Evolutionary conservation across 2,329 filamentous ascomycete species (phyloP), one percentile per base, ranked within the genome.

Genomic region (Penicillium frequentans): DNA sequence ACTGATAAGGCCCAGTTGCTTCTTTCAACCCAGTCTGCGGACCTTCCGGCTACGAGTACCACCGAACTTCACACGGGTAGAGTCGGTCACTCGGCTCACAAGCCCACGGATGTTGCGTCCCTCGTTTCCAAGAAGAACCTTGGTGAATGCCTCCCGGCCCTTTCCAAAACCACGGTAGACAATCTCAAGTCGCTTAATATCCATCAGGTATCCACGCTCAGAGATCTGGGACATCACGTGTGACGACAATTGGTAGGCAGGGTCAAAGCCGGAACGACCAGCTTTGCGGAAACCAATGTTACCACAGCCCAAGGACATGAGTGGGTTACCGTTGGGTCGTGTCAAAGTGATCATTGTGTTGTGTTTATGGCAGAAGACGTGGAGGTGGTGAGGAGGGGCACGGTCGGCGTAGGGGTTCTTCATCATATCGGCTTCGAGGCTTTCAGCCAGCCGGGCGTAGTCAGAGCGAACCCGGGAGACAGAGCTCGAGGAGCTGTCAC

Each of bases 291-390:
- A 97, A n/a, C 93, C 93, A 58, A 99, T 86, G 70, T 96, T 92
- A 49, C 95, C 95, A 57, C 88, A 85, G 2, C 90, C 90, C 66
- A 96, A 76, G 13, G 88, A 91, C 62, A 99, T 81, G 63, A 98
- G 84, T 27, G 91, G 85, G 62, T 91, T 85, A 48, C 89, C 84
- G 73, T 91, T 87, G 27, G 95, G 93, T 69, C 88, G 87, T 23
- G 92, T 91, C 64, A 97, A 85, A 1, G 93, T 97, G 68, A 99
- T 84, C 76, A 98, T 91, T 21, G 91, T 95, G 80, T 99, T 99
- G 84, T 97, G 95, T 79, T 91, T 96, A 73, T 90, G 88, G 27
- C 89, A 80, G 77, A 86, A 93, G 73, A 99, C 82, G 79, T 96
- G 91, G 62, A 99, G 83, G 73, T 96, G 91, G 79, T 91, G 91